Percentiles rank a stretch among this genome's conserved stretches.
These are phyloP conservation scores for Ciborinia camelliae DNA, from an alignment of 2,329 filamentous ascomycete genomes.

Conservation along the genomic window DNA sequence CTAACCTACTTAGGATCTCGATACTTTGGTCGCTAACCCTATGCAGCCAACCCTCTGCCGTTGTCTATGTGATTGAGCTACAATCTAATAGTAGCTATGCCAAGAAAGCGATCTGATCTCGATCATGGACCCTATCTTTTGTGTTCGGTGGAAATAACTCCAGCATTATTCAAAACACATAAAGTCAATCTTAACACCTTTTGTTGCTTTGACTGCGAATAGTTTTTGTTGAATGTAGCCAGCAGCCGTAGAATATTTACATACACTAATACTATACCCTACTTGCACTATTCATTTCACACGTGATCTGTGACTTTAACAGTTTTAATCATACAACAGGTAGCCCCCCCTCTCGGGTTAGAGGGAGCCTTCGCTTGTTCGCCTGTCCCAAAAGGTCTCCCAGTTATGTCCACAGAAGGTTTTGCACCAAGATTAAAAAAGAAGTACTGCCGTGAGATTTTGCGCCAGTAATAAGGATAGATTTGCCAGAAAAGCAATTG, in stretches of 20 bases:
- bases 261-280: too few species aligned
- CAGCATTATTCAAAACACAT: constrained; percentile 38
- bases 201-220: constrained; percentile 29
- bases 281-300: too few species aligned
- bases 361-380: constrained; percentile 40
- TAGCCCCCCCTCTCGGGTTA: too few species aligned
- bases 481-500: constrained; percentile 35
- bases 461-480: constrained; percentile 43
- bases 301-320: too few species aligned
- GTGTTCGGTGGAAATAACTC: constrained; percentile 26
- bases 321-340: too few species aligned
- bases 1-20: background rate
- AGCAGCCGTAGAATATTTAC: too few species aligned
- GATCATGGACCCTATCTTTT: constrained; percentile 48
- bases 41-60: background rate
- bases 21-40: background rate
- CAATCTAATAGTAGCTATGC: constrained; percentile 51
- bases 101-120: constrained; percentile 58
- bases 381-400: constrained; percentile 40
- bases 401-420: constrained; percentile 42
- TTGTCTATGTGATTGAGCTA: too few species aligned
- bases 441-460: constrained; percentile 41
- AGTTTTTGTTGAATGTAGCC: too few species aligned
- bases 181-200: constrained; percentile 32
- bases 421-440: constrained; percentile 42